Evolutionary conservation across 1,284 basidiomycete species (phyloP).

Genomic region (Laetiporus sulphureus): DNA sequence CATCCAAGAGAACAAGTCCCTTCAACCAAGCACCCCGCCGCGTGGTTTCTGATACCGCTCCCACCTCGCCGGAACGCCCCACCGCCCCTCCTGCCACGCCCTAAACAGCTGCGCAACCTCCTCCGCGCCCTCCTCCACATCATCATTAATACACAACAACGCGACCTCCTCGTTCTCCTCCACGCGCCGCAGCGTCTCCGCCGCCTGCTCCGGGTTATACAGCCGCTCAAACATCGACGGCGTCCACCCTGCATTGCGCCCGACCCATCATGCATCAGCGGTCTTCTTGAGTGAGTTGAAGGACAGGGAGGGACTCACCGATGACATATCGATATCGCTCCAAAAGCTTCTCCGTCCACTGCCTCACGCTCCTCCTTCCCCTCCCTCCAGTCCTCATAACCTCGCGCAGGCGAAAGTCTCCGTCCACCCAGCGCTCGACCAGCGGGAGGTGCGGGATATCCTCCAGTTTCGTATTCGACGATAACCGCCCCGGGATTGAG

Average conservation of each 20-base stretch:
- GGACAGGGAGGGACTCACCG: slow-evolving; percentile 5
- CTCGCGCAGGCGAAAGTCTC: neutral
- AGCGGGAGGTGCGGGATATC: neutral
- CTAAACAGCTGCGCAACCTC: slow-evolving; percentile 14
- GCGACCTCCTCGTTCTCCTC: slow-evolving; percentile 14
- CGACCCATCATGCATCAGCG: neutral
- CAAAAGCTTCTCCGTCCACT: slow-evolving; percentile 34
- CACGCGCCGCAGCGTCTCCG: slow-evolving; percentile 9
- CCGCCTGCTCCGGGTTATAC: slow-evolving; percentile 12
- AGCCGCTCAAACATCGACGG: slow-evolving; percentile 20
- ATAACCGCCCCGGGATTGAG: slow-evolving; percentile 5
- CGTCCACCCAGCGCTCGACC: neutral
- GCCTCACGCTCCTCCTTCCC: slow-evolving; percentile 26
- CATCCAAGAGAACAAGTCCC: too few relatives aligned
- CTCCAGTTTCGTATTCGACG: neutral
- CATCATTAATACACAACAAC: slow-evolving; percentile 26
- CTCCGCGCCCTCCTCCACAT: slow-evolving; percentile 17
- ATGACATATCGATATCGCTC: slow-evolving; percentile 37
- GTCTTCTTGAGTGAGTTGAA: too few relatives aligned
- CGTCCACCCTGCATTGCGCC: slow-evolving; percentile 10
- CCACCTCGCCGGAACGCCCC: slow-evolving; percentile 19
- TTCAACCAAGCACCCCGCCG: too few relatives aligned
- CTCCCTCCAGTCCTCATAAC: neutral
- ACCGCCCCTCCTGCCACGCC: slow-evolving; percentile 17
- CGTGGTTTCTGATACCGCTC: slow-evolving; percentile 13